phyloP scores from a whole-genome alignment of 2,329 filamentous ascomycete genomes.

The Penicillium sp. region DNA sequence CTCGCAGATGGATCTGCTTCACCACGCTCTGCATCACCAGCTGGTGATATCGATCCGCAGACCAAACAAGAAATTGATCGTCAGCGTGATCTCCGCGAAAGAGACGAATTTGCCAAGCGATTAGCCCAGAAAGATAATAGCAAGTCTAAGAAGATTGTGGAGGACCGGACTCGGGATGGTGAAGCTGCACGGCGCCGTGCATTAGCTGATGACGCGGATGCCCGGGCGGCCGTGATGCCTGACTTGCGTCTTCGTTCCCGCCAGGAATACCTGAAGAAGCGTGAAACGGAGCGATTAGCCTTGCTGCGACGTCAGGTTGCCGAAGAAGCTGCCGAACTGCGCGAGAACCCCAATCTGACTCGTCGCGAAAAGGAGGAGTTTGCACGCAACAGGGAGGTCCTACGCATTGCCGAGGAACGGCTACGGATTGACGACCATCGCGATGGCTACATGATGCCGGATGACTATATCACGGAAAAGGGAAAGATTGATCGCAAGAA shows the following conservation, averaged over 20 bases:
- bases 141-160: slow-evolving; percentile 67
- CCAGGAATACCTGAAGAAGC: slow-evolving; percentile 91
- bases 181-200: slow-evolving; percentile 62
- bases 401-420: slow-evolving; percentile 80
- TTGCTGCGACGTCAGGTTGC: slow-evolving; percentile 86
- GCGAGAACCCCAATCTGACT: slow-evolving; percentile 72
- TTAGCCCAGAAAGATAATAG: slow-evolving; percentile 70
- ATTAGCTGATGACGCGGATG: slow-evolving; percentile 66
- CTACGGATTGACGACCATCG: slow-evolving; percentile 85
- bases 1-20: slow-evolving; percentile 56
- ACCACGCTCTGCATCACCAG: slow-evolving; percentile 32
- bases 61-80: slow-evolving; percentile 59
- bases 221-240: slow-evolving; percentile 70
- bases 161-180: slow-evolving; percentile 59
- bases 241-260: slow-evolving; percentile 81
- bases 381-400: slow-evolving; percentile 78
- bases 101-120: slow-evolving; percentile 77
- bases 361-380: slow-evolving; percentile 84
- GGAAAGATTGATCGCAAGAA: slow-evolving; percentile 83
- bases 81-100: slow-evolving; percentile 69
- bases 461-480: slow-evolving; percentile 93
- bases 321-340: slow-evolving; percentile 80
- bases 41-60: slow-evolving; percentile 59
- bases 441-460: slow-evolving; percentile 89
- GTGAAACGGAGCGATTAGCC: slow-evolving; percentile 80